phyloP scores from a whole-genome alignment of 2,329 filamentous ascomycete species.

The Colletotrichum truncatum region DNA sequence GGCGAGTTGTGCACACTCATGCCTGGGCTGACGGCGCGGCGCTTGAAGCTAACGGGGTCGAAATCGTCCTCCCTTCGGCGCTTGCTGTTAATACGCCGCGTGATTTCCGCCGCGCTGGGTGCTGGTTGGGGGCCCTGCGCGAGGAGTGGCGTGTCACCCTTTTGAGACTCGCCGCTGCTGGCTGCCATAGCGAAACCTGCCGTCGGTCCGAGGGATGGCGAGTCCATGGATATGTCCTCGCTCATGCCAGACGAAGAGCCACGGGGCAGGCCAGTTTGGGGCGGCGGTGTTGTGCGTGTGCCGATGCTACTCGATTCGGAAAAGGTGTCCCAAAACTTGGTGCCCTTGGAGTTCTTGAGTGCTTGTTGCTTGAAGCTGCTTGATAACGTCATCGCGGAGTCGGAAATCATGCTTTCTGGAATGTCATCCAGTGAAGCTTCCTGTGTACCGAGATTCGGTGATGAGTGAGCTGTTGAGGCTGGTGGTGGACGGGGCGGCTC shows the following conservation, averaged over 20 bases:
- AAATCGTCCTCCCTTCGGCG: constrained; percentile 92
- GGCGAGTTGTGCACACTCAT: constrained; percentile 93
- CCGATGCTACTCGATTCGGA: constrained; percentile 70
- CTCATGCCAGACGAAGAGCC: constrained; percentile 69
- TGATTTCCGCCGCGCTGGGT: constrained; percentile 77
- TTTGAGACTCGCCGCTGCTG: constrained; percentile 31
- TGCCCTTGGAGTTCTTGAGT: constrained; percentile 76
- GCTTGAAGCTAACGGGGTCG: constrained; percentile 87
- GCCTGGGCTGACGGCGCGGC: constrained; percentile 89
- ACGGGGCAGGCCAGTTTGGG: constrained; percentile 68
- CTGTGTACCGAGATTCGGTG: constrained; percentile 72
- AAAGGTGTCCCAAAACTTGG: constrained; percentile 81
- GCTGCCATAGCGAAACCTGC: constrained; percentile 41
- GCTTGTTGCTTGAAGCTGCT: constrained; percentile 80
- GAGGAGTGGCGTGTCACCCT: constrained; percentile 49
- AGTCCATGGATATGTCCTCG: constrained; percentile 79
- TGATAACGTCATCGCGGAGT: constrained; percentile 58
- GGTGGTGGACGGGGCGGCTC: constrained; percentile 55
- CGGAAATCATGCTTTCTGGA: constrained; percentile 75
- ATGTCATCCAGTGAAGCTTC: constrained; percentile 72
- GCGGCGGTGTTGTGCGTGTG: constrained; percentile 66
- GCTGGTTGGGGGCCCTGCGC: constrained; percentile 46
- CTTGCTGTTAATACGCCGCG: constrained; percentile 81
- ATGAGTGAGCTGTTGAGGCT: constrained; percentile 70
- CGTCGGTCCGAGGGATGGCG: constrained; percentile 58